phyloP scores from a whole-genome alignment of 192 early-diverging fungal species.

The Coemansia sp. region DNA sequence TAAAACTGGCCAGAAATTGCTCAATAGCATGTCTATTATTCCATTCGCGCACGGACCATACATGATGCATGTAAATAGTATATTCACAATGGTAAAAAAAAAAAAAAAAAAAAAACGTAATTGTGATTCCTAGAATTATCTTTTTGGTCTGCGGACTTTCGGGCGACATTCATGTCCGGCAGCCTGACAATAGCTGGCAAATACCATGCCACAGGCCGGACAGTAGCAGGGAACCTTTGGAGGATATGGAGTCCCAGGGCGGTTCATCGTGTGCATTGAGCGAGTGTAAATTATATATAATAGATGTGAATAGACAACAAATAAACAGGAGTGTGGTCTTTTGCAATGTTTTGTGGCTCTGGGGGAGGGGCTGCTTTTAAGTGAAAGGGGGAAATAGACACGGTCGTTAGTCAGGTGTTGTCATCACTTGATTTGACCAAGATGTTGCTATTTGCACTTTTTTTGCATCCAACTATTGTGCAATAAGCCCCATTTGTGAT shows the following conservation, averaged over 20 bases:
- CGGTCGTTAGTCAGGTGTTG: not conserved
- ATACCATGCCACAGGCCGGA: not conserved
- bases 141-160: not conserved
- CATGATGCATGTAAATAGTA: too few species aligned
- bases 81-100: not conserved
- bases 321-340: not conserved
- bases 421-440: not conserved
- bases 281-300: not conserved
- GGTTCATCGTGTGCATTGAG: not conserved
- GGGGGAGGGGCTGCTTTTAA: not conserved
- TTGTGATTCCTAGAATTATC: not conserved
- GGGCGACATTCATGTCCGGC: not conserved
- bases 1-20: not conserved
- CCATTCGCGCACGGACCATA: too few species aligned
- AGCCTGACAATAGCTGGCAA: not conserved
- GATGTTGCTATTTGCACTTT: not conserved
- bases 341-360: not conserved
- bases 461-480: not conserved
- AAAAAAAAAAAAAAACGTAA: not conserved
- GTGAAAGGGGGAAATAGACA: not conserved
- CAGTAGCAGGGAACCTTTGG: not conserved
- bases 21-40: too few species aligned
- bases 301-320: not conserved
- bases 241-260: not conserved
- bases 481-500: not conserved